phyloP scores from a whole-genome alignment of 495 filamentous ascomycete species.

The Penicilliopsis zonata region DNA sequence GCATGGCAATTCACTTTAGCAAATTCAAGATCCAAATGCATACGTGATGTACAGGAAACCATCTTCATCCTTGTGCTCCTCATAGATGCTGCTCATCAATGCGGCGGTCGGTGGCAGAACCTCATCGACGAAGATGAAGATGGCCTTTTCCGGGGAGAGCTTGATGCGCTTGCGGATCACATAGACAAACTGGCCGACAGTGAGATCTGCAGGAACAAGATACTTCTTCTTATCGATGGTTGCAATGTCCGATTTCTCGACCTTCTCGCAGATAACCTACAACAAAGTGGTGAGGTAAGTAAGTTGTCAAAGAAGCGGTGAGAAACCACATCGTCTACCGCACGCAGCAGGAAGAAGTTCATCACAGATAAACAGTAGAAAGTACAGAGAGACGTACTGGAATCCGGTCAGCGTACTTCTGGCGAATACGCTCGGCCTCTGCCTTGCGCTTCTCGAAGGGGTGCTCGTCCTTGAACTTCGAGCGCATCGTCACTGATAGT shows the following conservation, averaged over 20 bases:
- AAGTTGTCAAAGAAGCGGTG: slow-evolving; percentile 31
- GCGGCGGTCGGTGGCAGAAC: slow-evolving; percentile 93
- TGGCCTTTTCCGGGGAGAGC: slow-evolving; percentile 98
- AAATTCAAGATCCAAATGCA: slow-evolving; percentile 24
- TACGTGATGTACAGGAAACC: slow-evolving; percentile 49
- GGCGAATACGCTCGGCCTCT: slow-evolving; percentile 95
- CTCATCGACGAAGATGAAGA: slow-evolving; percentile 99
- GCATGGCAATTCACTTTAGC: too few species aligned
- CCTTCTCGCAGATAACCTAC: slow-evolving; percentile 99
- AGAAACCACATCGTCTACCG: slow-evolving; percentile 6
- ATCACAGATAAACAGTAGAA: slow-evolving; percentile 1
- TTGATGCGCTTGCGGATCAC: slow-evolving; percentile 99
- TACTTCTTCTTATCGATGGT: slow-evolving; percentile 99
- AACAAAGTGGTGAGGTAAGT: slow-evolving; percentile 6
- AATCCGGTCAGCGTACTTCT: slow-evolving; percentile 98
- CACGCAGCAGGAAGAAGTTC: slow-evolving; percentile 1
- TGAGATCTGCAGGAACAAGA: slow-evolving; percentile 92
- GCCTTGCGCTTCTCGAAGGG: slow-evolving; percentile 98
- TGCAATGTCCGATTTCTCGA: slow-evolving; percentile 97
- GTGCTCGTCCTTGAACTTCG: slow-evolving; percentile 99
- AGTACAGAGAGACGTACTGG: slow-evolving; percentile 54
- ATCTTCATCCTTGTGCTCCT: slow-evolving; percentile 82
- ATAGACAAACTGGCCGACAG: slow-evolving; percentile 99
- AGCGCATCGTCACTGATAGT: slow-evolving; percentile 60
- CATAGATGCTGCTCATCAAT: slow-evolving; percentile 98